Percentiles rank a stretch among this genome's conserved stretches.
phyloP scores from a whole-genome alignment of 2,329 filamentous ascomycete genomes.

The Fusarium tuaranense region DNA sequence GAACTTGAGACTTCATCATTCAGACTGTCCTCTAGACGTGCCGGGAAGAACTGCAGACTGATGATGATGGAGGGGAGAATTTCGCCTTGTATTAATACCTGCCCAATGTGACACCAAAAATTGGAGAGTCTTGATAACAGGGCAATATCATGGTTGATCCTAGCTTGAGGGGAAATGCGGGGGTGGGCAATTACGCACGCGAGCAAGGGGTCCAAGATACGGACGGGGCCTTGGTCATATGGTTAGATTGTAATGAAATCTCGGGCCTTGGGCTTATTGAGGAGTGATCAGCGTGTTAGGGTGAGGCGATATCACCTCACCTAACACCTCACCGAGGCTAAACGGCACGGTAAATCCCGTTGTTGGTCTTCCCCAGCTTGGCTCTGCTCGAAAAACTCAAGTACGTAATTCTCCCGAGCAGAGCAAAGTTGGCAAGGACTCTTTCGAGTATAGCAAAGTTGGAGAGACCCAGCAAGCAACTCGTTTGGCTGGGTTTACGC shows the following conservation, averaged over 20 bases:
- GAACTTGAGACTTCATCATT: constrained; percentile 5
- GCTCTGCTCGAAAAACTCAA: neutral
- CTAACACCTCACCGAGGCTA: neutral
- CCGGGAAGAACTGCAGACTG: neutral
- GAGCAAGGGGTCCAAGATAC: neutral
- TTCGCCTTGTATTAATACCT: neutral
- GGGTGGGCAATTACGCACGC: constrained; percentile 1
- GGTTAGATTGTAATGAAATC: neutral
- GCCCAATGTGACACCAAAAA: neutral
- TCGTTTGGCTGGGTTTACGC: neutral
- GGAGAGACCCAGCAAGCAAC: neutral
- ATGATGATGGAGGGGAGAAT: neutral
- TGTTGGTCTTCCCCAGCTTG: neutral
- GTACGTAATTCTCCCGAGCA: neutral
- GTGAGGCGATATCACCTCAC: neutral
- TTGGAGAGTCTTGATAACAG: neutral
- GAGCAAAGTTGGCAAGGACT: neutral
- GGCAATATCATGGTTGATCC: neutral
- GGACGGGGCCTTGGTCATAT: neutral
- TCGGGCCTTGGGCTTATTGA: constrained; percentile 7
- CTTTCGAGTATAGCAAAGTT: neutral
- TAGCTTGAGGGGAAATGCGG: constrained; percentile 2
- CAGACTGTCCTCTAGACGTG: neutral
- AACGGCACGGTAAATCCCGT: neutral
- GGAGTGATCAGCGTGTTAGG: constrained; percentile 21